These are phyloP conservation scores for Scenedesmus sp. DNA, from an alignment of 163 green algal genomes.

Conservation along the genomic window DNA sequence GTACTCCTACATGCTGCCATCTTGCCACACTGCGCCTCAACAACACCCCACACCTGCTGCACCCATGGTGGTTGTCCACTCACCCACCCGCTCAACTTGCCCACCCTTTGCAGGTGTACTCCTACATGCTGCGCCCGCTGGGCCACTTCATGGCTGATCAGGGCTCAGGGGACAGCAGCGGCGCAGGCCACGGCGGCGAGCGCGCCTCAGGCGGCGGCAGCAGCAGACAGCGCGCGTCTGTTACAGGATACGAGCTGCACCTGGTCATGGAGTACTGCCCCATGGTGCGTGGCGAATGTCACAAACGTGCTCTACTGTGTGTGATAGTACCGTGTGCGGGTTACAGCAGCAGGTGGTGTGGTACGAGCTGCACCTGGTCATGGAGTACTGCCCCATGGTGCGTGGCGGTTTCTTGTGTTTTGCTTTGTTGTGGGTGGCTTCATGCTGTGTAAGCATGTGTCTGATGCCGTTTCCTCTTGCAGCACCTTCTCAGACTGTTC, in stretches of 20 bases:
- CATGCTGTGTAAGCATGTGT: background rate
- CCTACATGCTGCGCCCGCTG: conserved; percentile 37
- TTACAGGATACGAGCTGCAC: conserved; percentile 39
- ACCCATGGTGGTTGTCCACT: background rate
- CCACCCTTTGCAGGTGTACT: conserved; percentile 14
- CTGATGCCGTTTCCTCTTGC: background rate
- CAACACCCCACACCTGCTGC: background rate
- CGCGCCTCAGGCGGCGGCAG: background rate
- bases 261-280: conserved; percentile 53
- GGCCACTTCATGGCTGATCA: background rate
- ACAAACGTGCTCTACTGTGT: no score
- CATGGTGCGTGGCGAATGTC: conserved; percentile 17
- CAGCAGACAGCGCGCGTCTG: background rate
- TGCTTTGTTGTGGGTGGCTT: background rate
- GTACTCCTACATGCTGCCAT: no score
- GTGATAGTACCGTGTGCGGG: background rate
- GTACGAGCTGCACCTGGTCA: conserved; percentile 49
- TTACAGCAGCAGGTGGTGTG: background rate
- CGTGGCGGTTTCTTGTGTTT: background rate
- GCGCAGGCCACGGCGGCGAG: background rate
- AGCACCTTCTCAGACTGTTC: no score
- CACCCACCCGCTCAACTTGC: background rate
- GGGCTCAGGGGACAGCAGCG: background rate
- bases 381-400: conserved; percentile 19
- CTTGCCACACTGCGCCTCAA: background rate